Evolutionary conservation across 768 basidiomycete species (phyloP).

Genomic region (Psilocybe tampanensis): DNA sequence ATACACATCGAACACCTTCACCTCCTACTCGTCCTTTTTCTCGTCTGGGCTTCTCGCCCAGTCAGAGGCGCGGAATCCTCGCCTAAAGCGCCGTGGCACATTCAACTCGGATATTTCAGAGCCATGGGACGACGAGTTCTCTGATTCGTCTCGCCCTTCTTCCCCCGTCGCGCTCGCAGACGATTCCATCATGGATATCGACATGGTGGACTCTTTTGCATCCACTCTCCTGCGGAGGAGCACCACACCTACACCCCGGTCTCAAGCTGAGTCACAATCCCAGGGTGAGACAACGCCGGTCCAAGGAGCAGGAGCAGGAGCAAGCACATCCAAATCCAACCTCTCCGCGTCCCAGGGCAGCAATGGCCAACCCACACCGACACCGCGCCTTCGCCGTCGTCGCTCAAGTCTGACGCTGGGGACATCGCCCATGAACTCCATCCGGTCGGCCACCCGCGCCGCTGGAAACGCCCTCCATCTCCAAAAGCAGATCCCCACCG

Average conservation of each 20-base stretch:
- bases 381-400: slow-evolving; percentile 56
- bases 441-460: slow-evolving; percentile 58
- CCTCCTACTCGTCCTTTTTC: slow-evolving; percentile 68
- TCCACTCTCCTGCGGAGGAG: slow-evolving; percentile 20
- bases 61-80: slow-evolving; percentile 33
- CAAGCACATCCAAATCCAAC: slow-evolving; percentile 17
- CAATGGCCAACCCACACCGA: neutral
- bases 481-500: slow-evolving; percentile 41
- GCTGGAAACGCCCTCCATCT: slow-evolving; percentile 54
- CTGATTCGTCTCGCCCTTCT: slow-evolving; percentile 17
- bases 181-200: slow-evolving; percentile 24
- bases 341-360: slow-evolving; percentile 19
- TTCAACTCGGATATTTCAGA: slow-evolving; percentile 19
- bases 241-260: slow-evolving; percentile 31
- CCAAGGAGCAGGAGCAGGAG: neutral
- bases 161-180: slow-evolving; percentile 11
- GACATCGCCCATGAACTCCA: slow-evolving; percentile 54
- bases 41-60: slow-evolving; percentile 70
- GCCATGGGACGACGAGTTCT: slow-evolving; percentile 21
- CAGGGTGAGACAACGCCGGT: slow-evolving; percentile 10
- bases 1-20: slow-evolving; percentile 4
- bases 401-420: slow-evolving; percentile 61
- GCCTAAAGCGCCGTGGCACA: slow-evolving; percentile 15
- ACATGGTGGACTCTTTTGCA: slow-evolving; percentile 10
- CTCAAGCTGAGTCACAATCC: slow-evolving; percentile 6